Percentiles rank a stretch among this genome's conserved stretches.
Conservation (phyloP, 2,329 filamentous ascomycete species). For the Colletotrichum caudatum region DNA sequence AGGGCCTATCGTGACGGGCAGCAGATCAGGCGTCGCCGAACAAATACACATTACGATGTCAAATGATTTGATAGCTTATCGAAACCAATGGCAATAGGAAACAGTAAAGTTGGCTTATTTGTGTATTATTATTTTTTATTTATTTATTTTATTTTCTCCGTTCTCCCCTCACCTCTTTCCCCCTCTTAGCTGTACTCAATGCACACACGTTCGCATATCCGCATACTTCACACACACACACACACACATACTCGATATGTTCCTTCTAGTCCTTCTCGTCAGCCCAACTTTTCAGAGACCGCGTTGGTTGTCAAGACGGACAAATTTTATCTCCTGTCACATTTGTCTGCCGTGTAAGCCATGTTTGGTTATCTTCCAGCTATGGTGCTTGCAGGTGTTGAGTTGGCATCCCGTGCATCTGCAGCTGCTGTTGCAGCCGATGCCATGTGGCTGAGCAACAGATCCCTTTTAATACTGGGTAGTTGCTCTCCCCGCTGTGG, state of each 20-base stretch:
- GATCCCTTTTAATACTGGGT: slow-evolving; percentile 42
- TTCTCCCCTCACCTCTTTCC: background rate
- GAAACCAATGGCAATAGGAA: background rate
- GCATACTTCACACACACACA: slow-evolving; percentile 13
- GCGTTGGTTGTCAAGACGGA: slow-evolving; percentile 5
- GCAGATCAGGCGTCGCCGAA: no score
- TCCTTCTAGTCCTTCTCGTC: slow-evolving; percentile 6
- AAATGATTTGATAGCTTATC: background rate
- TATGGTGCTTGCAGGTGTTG: slow-evolving; percentile 21
- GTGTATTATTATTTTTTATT: slow-evolving; percentile 4
- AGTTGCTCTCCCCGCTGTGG: slow-evolving; percentile 37
- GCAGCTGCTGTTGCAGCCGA: slow-evolving; percentile 50
- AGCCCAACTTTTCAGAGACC: background rate
- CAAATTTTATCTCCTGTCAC: background rate
- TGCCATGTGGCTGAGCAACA: slow-evolving; percentile 53
- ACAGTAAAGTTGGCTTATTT: background rate
- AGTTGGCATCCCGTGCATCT: slow-evolving; percentile 42
- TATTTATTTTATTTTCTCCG: background rate
- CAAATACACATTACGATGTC: background rate
- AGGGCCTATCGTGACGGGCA: no score
- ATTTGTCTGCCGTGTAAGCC: background rate
- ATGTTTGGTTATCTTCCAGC: slow-evolving; percentile 27
- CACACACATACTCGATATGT: background rate
- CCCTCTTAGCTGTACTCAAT: slow-evolving; percentile 2
- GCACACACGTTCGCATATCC: slow-evolving; percentile 6